Evolutionary conservation across 1,284 basidiomycete species (phyloP).

Genomic region (Chiua sp.): DNA sequence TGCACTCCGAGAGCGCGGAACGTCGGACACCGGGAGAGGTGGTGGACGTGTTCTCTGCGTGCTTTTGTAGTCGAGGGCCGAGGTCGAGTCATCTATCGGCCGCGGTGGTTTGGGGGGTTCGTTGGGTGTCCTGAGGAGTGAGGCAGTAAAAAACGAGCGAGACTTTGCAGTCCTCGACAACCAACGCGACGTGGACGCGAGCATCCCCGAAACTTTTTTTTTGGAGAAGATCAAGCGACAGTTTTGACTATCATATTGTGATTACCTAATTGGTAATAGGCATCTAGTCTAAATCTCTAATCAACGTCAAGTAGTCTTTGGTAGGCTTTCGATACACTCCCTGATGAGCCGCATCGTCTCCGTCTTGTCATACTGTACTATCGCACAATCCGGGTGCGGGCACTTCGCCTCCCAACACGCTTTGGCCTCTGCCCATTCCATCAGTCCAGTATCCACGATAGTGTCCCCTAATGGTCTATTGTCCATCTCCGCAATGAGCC

Average conservation of each 20-base stretch:
- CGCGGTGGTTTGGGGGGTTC: slow-evolving; percentile 60
- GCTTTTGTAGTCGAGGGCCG: slow-evolving; percentile 93
- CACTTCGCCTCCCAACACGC: slow-evolving; percentile 65
- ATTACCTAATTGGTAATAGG: slow-evolving; percentile 18
- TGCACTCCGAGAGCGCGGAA: slow-evolving; percentile 78
- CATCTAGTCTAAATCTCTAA: neutral
- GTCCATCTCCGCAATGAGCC: slow-evolving; percentile 61
- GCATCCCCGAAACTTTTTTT: slow-evolving; percentile 12
- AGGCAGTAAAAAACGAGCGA: slow-evolving; percentile 23
- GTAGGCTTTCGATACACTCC: slow-evolving; percentile 57
- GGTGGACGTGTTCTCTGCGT: slow-evolving; percentile 73
- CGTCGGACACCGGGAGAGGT: slow-evolving; percentile 78
- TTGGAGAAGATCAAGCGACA: too few species aligned
- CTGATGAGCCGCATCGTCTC: slow-evolving; percentile 58
- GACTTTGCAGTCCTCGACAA: slow-evolving; percentile 13
- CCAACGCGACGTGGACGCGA: slow-evolving; percentile 23
- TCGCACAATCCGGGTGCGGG: slow-evolving; percentile 46
- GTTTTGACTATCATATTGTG: too few species aligned
- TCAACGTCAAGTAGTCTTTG: slow-evolving; percentile 38
- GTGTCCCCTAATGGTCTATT: slow-evolving; percentile 61
- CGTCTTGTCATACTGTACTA: slow-evolving; percentile 58
- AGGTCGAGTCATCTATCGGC: slow-evolving; percentile 88
- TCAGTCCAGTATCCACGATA: slow-evolving; percentile 51
- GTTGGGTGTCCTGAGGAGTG: slow-evolving; percentile 18
- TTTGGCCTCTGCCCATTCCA: slow-evolving; percentile 59